These are phyloP conservation scores for Kazachstania bromeliacearum DNA, from an alignment of 805 yeast genomes.

Conservation along the genomic window DNA sequence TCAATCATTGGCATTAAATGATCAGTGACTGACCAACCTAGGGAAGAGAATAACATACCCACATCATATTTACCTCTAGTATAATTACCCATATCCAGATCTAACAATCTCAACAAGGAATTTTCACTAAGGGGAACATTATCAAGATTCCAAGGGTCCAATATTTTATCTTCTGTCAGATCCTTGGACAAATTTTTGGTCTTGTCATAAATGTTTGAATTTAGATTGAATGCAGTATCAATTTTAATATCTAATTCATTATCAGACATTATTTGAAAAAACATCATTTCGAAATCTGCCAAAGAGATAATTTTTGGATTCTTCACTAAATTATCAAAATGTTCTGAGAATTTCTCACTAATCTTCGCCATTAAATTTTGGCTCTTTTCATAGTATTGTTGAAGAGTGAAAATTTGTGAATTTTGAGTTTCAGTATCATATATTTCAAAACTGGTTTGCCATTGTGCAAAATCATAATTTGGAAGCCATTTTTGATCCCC, in stretches of 20 bases:
- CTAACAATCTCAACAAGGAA: conserved; percentile 39
- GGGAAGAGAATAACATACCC: conserved; percentile 45
- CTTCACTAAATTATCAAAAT: conserved; percentile 14
- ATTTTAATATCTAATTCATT: conserved; percentile 27
- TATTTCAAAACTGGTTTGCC: conserved; percentile 35
- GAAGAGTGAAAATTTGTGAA: conserved; percentile 45
- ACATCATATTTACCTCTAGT: conserved; percentile 38
- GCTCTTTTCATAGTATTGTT: conserved; percentile 52
- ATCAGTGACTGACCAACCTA: conserved; percentile 54
- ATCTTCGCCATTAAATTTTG: conserved; percentile 32
- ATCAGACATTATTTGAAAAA: conserved; percentile 34
- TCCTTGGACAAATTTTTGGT: conserved; percentile 27
- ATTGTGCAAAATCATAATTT: conserved; percentile 34
- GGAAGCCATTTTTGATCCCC: conserved; percentile 32
- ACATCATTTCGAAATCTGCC: conserved; percentile 34
- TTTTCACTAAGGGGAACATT: conserved; percentile 43
- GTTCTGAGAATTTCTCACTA: not conserved
- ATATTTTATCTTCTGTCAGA: conserved; percentile 2
- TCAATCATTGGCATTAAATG: conserved; percentile 46
- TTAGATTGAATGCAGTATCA: conserved; percentile 29
- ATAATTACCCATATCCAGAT: conserved; percentile 35
- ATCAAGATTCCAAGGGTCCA: conserved; percentile 48
- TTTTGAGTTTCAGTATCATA: conserved; percentile 35
- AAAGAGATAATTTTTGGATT: conserved; percentile 10
- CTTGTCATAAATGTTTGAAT: conserved; percentile 34